Base-by-base conservation (phyloP, 2,329 filamentous ascomycete genomes). In the Phoma herbarum region DNA sequence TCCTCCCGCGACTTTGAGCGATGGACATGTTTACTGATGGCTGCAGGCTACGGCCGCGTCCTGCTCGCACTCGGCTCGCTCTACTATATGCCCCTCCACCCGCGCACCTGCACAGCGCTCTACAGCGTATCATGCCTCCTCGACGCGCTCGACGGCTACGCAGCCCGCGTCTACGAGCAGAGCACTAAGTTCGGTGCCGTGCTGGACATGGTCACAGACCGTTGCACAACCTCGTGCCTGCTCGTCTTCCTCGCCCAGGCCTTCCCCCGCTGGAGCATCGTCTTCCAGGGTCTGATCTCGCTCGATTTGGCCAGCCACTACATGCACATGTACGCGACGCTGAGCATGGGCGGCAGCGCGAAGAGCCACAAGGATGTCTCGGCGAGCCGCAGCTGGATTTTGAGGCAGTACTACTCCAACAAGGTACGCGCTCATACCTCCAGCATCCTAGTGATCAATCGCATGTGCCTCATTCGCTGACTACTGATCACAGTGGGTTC, bases 51-150 rank as follows among this genome's bases (percentile, higher is more conserved):
- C 71, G 76, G 75, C 45, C 81, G 82, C 55, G 78, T 84, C 67
- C 74, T 84, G 48, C 80, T 84, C 66, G 93, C 93, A 69, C 82
- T 97, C 71, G 92, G 91, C 46, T 97, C 95, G 26, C 88, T 99
- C 66, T 97, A 98, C 83, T 99, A 97, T 83, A 99, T 99, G 95
- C 94, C 95, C 50, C 87, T 98, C 52, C 95, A 99, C 78, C 94
- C 94, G n/a, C 90, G 94, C 71, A 97, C 93, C 35, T 98, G 94
- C 81, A 93, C 91, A 59, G 79, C 93, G 48, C 87, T 96, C 53
- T 99, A 99, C 84, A 94, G 89, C 75, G 82, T 99, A 59, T 98
- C 94, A 25, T 98, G 95, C 77, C 86, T 98, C 43, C 90, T 99
- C 65, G 95, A 99, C 77, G 95, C 94, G 44, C 86, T 98, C 64